phyloP scores from a whole-genome alignment of 2,329 filamentous ascomycete genomes.

The Tolypocladium pustulatum region DNA sequence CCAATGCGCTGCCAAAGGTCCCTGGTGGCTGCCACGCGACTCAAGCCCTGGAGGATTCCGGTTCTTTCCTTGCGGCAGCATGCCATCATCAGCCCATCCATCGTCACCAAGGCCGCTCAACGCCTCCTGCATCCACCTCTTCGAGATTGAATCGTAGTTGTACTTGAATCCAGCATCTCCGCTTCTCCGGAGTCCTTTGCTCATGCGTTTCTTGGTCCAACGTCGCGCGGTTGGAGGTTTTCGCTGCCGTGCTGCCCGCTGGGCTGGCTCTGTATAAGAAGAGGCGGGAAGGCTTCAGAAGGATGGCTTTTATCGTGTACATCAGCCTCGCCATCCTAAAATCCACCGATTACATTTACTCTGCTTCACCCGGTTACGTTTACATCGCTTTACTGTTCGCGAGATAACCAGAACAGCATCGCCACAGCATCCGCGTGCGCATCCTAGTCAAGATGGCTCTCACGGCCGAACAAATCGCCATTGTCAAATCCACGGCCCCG shows the following conservation, averaged over 20 bases:
- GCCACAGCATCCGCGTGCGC: not conserved
- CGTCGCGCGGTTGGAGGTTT: not conserved
- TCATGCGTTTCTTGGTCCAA: not conserved
- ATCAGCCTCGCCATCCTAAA: not conserved
- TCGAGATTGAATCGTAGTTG: not conserved
- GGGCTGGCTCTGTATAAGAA: not conserved
- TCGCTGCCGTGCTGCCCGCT: not conserved
- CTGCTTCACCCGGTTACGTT: not conserved
- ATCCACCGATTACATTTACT: too few relatives aligned
- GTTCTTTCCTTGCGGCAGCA: not conserved
- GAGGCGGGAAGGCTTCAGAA: not conserved
- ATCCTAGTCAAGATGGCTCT: slow-evolving; percentile 30
- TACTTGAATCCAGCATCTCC: not conserved
- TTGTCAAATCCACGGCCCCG: slow-evolving; percentile 70
- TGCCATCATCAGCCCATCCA: not conserved
- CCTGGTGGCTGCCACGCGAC: not conserved
- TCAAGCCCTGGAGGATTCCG: not conserved
- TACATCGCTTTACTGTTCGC: not conserved
- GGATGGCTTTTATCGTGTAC: not conserved
- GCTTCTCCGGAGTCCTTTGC: not conserved
- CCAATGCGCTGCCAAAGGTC: not conserved
- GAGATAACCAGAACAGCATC: not conserved
- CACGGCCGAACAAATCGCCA: slow-evolving; percentile 52
- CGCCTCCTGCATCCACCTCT: not conserved
- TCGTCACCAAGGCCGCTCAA: not conserved